Evolutionary conservation across 2,329 filamentous ascomycete genomes (phyloP).

Genomic region (Colletotrichum sansevieriae): DNA sequence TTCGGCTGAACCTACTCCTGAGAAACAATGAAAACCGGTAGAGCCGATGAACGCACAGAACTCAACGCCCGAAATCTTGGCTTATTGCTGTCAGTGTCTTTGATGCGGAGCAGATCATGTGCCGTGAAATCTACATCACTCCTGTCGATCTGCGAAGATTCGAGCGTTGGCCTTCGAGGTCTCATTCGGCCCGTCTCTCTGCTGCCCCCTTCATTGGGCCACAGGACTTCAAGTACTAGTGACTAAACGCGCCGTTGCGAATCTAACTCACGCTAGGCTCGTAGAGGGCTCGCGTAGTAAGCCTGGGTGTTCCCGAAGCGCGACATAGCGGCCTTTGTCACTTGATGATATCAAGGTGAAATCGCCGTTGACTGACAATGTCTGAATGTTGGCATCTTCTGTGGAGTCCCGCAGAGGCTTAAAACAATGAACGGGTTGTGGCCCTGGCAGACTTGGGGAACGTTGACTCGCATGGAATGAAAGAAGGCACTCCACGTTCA

Average conservation of each 20-base stretch:
- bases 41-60: not conserved
- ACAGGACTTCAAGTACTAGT: not conserved
- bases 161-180: not conserved
- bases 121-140: not conserved
- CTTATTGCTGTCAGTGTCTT: not conserved
- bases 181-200: not conserved
- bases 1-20: constrained; percentile 6
- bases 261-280: not conserved
- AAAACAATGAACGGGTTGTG: too few relatives aligned
- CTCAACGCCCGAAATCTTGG: constrained; percentile 1
- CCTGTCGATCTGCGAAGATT: constrained; percentile 15
- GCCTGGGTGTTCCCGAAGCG: constrained; percentile 9
- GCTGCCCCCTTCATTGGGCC: constrained; percentile 13
- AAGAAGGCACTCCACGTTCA: not conserved
- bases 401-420: not conserved
- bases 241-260: constrained; percentile 7
- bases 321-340: not conserved
- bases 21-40: not conserved
- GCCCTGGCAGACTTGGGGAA: not conserved
- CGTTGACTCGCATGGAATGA: not conserved
- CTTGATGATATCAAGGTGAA: not conserved
- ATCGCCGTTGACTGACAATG: not conserved
- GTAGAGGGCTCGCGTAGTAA: not conserved
- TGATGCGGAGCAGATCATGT: not conserved
- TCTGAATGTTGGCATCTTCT: not conserved